These are phyloP conservation scores for Parachaetomium inaequale DNA, from an alignment of 495 filamentous ascomycete genomes.

Conservation along the genomic window DNA sequence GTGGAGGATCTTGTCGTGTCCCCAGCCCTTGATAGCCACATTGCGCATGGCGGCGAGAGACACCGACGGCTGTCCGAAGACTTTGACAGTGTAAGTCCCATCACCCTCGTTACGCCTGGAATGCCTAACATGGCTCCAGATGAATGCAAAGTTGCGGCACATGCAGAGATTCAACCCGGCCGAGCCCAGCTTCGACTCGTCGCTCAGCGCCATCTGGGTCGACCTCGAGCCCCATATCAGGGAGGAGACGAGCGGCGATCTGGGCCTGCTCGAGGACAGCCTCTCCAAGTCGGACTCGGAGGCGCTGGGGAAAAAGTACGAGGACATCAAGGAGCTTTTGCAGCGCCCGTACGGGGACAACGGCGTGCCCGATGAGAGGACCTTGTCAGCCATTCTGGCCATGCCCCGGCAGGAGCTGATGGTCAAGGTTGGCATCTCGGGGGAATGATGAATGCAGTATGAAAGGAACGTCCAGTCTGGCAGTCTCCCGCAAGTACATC, in stretches of 20 bases:
- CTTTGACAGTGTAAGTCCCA: constrained; percentile 27
- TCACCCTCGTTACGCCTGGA: not conserved
- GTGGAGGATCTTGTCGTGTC: constrained; percentile 31
- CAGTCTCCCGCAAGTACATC: no score
- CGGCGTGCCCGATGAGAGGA: constrained; percentile 24
- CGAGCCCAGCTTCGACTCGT: constrained; percentile 24
- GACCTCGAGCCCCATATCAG: constrained; percentile 33
- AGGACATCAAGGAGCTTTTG: constrained; percentile 28
- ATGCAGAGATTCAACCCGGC: constrained; percentile 23
- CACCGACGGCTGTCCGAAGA: constrained; percentile 26
- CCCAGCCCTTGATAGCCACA: constrained; percentile 27
- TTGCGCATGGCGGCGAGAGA: constrained; percentile 20
- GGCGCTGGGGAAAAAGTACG: constrained; percentile 27
- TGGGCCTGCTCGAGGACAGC: constrained; percentile 25
- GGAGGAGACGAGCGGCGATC: constrained; percentile 25
- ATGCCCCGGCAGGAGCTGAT: constrained; percentile 29
- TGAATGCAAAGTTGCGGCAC: constrained; percentile 30
- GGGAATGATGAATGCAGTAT: no score
- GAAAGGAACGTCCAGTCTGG: no score
- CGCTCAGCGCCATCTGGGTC: constrained; percentile 30
- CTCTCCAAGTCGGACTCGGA: constrained; percentile 25
- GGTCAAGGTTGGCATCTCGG: constrained; percentile 24
- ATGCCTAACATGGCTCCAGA: constrained; percentile 12
- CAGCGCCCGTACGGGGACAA: constrained; percentile 30
- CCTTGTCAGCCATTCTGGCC: constrained; percentile 25